Evolutionary conservation across 257 asterid genomes (phyloP).

Genomic region (Jaltomata sinuosa): DNA sequence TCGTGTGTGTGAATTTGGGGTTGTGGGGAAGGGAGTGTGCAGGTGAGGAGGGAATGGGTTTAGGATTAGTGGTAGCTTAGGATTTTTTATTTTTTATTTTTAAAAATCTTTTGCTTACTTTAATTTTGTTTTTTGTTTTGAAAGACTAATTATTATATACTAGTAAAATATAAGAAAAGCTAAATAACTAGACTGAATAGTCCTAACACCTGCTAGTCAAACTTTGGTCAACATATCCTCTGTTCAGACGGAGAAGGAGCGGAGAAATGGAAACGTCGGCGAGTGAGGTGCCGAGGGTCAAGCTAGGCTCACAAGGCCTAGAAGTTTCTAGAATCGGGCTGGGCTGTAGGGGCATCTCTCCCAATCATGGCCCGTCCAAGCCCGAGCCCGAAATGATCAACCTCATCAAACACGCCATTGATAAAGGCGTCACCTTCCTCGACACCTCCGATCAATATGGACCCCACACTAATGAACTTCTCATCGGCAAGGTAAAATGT

Average conservation of each 20-base stretch:
- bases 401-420: constrained; percentile 21
- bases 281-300: constrained; percentile 1
- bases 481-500: constrained; percentile 20
- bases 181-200: background rate
- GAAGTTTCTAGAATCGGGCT: constrained; percentile 22
- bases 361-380: constrained; percentile 14
- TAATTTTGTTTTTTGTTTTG: too few relatives aligned
- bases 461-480: constrained; percentile 19
- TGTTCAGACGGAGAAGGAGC: background rate
- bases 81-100: too few relatives aligned
- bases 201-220: background rate
- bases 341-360: constrained; percentile 26
- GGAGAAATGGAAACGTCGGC: background rate
- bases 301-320: constrained; percentile 22
- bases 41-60: too few relatives aligned
- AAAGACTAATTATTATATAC: too few relatives aligned
- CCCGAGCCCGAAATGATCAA: constrained; percentile 23
- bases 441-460: constrained; percentile 30
- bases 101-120: too few relatives aligned
- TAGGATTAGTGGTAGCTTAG: too few relatives aligned
- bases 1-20: too few relatives aligned
- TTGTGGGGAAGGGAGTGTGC: too few relatives aligned
- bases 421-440: constrained; percentile 19
- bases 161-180: too few relatives aligned
- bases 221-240: background rate